Base-by-base conservation (phyloP, 2,329 filamentous ascomycete genomes). In the Arthrobotrys iridis region DNA sequence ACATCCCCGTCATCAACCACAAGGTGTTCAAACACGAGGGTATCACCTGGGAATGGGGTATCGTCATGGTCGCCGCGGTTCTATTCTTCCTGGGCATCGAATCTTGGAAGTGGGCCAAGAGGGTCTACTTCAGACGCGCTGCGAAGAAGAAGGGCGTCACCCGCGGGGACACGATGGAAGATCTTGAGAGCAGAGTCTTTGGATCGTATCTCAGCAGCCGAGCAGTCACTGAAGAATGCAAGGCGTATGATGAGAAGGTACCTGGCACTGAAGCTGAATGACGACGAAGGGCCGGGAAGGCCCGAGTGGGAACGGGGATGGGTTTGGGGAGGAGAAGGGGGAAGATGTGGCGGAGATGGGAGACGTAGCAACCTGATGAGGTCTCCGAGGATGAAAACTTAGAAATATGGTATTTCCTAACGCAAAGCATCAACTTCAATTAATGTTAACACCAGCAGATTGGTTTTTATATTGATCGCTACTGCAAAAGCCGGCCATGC, bases 31-130 rank as follows among this genome's bases (percentile, higher is more conserved):
- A 91, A 82, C 90, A 92, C 80, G 84, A 84, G 37, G 87, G 86
- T 0, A 89, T 92, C 65, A 85, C 83, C 1, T 91, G 89, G 89
- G 90, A 92, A 79, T 93, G 89, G 90, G 89, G 86, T 0, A 84
- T 92, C 1, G 90, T 92, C 0, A 83, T 86, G 45, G 84, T 87
- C 13, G 86, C 84, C 24, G 84, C 89, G 0, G 81, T 86, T 1
- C 80, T 87, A 4, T 92, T 91, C 81, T 83, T 92, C 58, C 81
- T 82, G 0, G 85, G 90, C 7, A 84, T 91, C 1, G 90, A 93
- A 82, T 78, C 79, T 0, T 93, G 90, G 89, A 92, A 92, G 82
- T 89, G 86, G 66, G 82, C 83, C 10, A 93, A 93, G 84, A 85
- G 90, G 30, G 33, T 73, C 11, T 73, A 45, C 45, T 73, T 73